Percentiles rank a stretch among this genome's conserved stretches.
These are phyloP conservation scores for Dactylella cylindrospora DNA, from an alignment of 2,329 filamentous ascomycete genomes.

Conservation along the genomic window DNA sequence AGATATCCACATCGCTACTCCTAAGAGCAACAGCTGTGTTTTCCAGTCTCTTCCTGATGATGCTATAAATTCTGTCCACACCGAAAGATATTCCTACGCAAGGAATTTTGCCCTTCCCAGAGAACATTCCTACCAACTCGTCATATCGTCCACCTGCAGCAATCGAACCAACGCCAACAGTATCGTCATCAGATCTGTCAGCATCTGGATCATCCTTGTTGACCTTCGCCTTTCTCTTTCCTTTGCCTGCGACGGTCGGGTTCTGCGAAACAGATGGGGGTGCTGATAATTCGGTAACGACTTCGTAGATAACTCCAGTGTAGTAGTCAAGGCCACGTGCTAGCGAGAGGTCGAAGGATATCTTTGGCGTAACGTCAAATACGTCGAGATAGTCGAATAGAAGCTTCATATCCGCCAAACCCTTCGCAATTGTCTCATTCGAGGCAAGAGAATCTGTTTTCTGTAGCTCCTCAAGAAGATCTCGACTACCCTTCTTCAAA, in stretches of 20 bases:
- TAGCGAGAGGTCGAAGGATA: slow-evolving; percentile 87
- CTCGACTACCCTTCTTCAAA: slow-evolving; percentile 66
- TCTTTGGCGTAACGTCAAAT: slow-evolving; percentile 69
- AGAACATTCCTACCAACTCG: slow-evolving; percentile 90
- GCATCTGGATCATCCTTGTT: slow-evolving; percentile 60
- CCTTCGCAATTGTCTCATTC: slow-evolving; percentile 75
- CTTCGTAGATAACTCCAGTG: slow-evolving; percentile 87
- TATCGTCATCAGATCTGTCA: slow-evolving; percentile 76
- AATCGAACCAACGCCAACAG: slow-evolving; percentile 79
- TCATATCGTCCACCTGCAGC: slow-evolving; percentile 91
- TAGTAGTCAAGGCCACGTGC: slow-evolving; percentile 92
- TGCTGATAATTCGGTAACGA: slow-evolving; percentile 77
- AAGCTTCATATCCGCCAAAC: slow-evolving; percentile 75
- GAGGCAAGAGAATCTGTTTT: slow-evolving; percentile 67
- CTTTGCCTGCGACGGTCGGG: slow-evolving; percentile 53
- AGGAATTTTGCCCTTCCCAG: slow-evolving; percentile 79
- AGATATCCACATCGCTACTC: slow-evolving; percentile 80
- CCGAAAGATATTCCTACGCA: slow-evolving; percentile 91
- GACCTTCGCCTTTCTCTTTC: slow-evolving; percentile 57
- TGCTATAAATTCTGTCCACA: slow-evolving; percentile 91
- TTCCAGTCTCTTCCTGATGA: slow-evolving; percentile 75
- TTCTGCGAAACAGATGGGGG: slow-evolving; percentile 53
- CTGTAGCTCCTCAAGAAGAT: slow-evolving; percentile 71
- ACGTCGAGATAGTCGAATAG: slow-evolving; percentile 80
- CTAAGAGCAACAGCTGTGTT: slow-evolving; percentile 61